A percentile compares a stretch with the other conserved stretches of the same genome.
These are phyloP conservation scores for Penicillium sp. DNA, from an alignment of 2,329 filamentous ascomycete species.

Conservation along the genomic window DNA sequence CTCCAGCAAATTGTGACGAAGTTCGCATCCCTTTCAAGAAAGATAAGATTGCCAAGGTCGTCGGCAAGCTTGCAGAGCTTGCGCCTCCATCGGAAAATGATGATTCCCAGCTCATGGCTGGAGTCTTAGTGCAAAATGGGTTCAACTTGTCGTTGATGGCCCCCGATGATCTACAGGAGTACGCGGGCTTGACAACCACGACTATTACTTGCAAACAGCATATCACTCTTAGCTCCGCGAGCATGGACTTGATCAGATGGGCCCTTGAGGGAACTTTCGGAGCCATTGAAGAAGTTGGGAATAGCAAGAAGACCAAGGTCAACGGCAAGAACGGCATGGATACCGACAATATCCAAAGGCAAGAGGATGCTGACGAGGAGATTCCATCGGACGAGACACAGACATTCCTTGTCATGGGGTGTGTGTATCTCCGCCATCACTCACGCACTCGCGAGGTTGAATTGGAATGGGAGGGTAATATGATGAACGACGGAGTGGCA, in stretches of 20 bases:
- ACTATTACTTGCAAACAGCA: constrained; percentile 91
- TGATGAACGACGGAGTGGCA: constrained; percentile 97
- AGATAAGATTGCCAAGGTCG: constrained; percentile 93
- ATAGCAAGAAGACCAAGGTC: constrained; percentile 13
- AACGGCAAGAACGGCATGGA: constrained; percentile 38
- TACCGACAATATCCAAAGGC: constrained; percentile 22
- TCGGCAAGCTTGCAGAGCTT: constrained; percentile 84
- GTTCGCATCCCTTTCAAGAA: constrained; percentile 91
- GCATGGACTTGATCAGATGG: constrained; percentile 89
- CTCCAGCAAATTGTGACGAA: constrained; percentile 91
- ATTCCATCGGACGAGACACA: constrained; percentile 37
- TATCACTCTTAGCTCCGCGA: constrained; percentile 80
- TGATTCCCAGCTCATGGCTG: constrained; percentile 68
- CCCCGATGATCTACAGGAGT: constrained; percentile 91
- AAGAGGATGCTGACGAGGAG: constrained; percentile 48
- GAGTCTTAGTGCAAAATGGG: constrained; percentile 93
- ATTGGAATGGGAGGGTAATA: constrained; percentile 95
- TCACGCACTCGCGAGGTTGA: constrained; percentile 73
- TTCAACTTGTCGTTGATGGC: constrained; percentile 98
- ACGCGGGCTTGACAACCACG: constrained; percentile 93
- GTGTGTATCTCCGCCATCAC: constrained; percentile 75
- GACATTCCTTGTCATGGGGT: constrained; percentile 77
- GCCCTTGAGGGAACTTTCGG: constrained; percentile 93
- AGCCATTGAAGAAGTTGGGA: constrained; percentile 61
- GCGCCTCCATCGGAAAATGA: constrained; percentile 59